These are phyloP conservation scores for Hemileccinum rubropunctum DNA, from an alignment of 768 basidiomycete species.

Conservation along the genomic window DNA sequence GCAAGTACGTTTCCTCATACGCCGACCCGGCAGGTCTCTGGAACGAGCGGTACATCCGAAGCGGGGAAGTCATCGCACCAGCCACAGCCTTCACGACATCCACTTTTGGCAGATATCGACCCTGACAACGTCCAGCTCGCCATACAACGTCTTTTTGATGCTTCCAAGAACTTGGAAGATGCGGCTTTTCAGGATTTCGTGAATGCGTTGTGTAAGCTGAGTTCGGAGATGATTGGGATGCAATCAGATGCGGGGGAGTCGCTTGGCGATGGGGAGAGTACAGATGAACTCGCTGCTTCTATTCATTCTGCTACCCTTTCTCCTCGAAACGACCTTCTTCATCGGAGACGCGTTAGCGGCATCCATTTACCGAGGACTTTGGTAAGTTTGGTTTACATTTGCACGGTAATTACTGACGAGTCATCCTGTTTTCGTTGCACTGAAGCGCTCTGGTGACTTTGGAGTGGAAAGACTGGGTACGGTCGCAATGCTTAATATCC, in stretches of 20 bases:
- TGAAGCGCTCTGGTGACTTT: slow-evolving; percentile 86
- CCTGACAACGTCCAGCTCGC: slow-evolving; percentile 67
- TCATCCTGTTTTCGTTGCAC: not conserved
- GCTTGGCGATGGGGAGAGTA: slow-evolving; percentile 30
- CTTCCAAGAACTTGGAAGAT: slow-evolving; percentile 82
- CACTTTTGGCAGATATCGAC: slow-evolving; percentile 70
- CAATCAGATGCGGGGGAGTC: slow-evolving; percentile 45
- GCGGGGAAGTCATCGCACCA: slow-evolving; percentile 17
- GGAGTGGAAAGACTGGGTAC: slow-evolving; percentile 85
- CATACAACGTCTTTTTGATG: slow-evolving; percentile 84
- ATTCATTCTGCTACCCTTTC: slow-evolving; percentile 37
- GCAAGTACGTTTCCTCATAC: slow-evolving; percentile 33
- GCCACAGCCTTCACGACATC: slow-evolving; percentile 42
- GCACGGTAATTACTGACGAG: not conserved
- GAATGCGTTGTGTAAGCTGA: slow-evolving; percentile 76
- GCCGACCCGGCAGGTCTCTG: slow-evolving; percentile 40
- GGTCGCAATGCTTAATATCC: slow-evolving; percentile 79
- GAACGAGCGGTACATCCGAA: slow-evolving; percentile 12
- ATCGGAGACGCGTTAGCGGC: slow-evolving; percentile 79
- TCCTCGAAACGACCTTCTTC: slow-evolving; percentile 42
- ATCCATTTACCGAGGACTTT: slow-evolving; percentile 79
- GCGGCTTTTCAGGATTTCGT: slow-evolving; percentile 76
- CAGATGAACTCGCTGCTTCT: slow-evolving; percentile 31
- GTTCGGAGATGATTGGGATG: slow-evolving; percentile 92
- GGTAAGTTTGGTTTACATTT: slow-evolving; percentile 42